Evolutionary conservation across 2,329 filamentous ascomycete genomes (phyloP).

Genomic region (Calonectria honghensis): DNA sequence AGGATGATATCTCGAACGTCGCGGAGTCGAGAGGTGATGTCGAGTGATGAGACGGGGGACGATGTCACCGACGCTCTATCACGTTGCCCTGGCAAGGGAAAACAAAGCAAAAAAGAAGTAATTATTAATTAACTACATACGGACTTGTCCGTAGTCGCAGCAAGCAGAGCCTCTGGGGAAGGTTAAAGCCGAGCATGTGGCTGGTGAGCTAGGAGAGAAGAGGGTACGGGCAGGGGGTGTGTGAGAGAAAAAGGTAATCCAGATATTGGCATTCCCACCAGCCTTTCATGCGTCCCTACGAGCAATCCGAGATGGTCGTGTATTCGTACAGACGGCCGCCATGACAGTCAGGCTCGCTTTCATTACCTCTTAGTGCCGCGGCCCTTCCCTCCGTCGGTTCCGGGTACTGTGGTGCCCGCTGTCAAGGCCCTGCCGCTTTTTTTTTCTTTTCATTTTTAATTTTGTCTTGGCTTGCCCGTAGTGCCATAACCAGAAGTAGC

Average conservation of each 20-base stretch:
- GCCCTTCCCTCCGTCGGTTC: conserved; percentile 17
- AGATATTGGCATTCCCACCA: conserved; percentile 30
- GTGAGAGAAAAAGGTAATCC: conserved; percentile 14
- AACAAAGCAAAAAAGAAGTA: conserved; percentile 25
- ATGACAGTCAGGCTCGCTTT: conserved; percentile 15
- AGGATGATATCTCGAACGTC: not conserved
- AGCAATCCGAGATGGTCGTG: conserved; percentile 16
- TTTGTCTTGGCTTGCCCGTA: conserved; percentile 7
- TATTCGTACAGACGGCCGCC: conserved; percentile 15
- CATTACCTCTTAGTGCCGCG: conserved; percentile 19
- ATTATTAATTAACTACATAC: conserved; percentile 17
- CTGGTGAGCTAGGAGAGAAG: conserved; percentile 15
- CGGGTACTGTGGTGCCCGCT: conserved; percentile 15
- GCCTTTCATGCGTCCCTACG: conserved; percentile 22
- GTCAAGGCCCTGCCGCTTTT: conserved; percentile 4
- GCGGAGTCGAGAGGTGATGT: not conserved
- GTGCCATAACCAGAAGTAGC: not conserved
- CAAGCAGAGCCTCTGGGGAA: conserved; percentile 27
- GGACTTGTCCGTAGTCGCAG: conserved; percentile 31
- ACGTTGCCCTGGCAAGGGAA: conserved; percentile 9
- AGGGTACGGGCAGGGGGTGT: conserved; percentile 1
- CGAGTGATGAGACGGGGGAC: not conserved
- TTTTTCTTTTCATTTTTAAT: not conserved
- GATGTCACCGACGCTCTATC: not conserved
- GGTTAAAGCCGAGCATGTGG: conserved; percentile 31